Conservation (phyloP, 768 basidiomycete genomes). For the Suillus weaverae region DNA sequence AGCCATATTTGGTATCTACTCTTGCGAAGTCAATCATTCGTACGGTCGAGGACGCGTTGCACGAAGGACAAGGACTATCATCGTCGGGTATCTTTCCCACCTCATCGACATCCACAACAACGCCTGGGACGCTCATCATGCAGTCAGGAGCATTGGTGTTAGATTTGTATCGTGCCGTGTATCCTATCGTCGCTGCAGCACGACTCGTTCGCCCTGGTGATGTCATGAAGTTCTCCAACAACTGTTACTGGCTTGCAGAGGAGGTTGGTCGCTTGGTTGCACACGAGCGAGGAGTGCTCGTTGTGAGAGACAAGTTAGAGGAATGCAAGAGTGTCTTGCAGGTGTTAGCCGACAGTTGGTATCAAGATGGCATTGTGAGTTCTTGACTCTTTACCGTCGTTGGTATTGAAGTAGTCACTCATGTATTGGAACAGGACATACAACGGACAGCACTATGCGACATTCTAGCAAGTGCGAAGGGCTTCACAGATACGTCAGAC, state of each 20-base stretch:
- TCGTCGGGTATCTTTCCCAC: conserved; percentile 53
- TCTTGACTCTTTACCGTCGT: not conserved
- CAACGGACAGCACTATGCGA: conserved; percentile 32
- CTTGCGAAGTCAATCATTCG: conserved; percentile 53
- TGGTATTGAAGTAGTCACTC: not conserved
- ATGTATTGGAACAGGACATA: conserved; percentile 20
- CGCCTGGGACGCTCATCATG: conserved; percentile 56
- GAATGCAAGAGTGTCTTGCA: conserved; percentile 54
- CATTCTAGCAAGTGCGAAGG: conserved; percentile 53
- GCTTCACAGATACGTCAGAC: conserved; percentile 68
- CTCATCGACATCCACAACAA: conserved; percentile 26
- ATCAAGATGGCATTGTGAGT: conserved; percentile 68
- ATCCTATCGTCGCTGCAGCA: conserved; percentile 60
- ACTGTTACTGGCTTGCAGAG: conserved; percentile 65
- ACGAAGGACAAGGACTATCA: conserved; percentile 66
- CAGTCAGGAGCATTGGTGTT: conserved; percentile 65
- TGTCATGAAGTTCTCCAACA: conserved; percentile 79
- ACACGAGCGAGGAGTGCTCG: conserved; percentile 28
- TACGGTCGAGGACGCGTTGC: conserved; percentile 60
- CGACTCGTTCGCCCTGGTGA: conserved; percentile 51
- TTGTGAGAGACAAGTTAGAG: conserved; percentile 46
- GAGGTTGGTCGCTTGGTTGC: conserved; percentile 38
- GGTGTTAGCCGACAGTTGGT: conserved; percentile 66
- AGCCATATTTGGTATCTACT: conserved; percentile 60
- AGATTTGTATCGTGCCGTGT: conserved; percentile 78